Conservation (phyloP, 352 stramenopile species). For the Pythium phragmiticola region DNA sequence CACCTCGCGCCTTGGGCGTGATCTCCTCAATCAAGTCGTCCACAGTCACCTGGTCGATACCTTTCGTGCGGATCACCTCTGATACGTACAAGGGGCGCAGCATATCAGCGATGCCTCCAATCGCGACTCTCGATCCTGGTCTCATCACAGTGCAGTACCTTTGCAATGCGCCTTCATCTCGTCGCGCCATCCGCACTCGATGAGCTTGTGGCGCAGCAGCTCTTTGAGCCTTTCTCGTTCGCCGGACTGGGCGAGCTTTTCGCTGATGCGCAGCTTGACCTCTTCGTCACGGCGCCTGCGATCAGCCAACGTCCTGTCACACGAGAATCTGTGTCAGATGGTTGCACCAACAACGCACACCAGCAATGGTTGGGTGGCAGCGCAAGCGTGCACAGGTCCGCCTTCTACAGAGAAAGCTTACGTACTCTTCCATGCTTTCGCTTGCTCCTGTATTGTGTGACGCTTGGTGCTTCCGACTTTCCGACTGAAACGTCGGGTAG, state of each 20-base stretch:
- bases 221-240: conserved; percentile 28
- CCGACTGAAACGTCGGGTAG: not conserved
- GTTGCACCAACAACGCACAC: not conserved
- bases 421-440: conserved; percentile 17
- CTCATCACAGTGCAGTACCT: conserved; percentile 34
- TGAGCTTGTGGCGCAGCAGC: conserved; percentile 26
- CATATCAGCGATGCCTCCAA: not conserved
- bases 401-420: not conserved
- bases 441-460: not conserved
- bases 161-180: conserved; percentile 90
- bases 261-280: conserved; percentile 22
- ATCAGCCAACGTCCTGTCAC: conserved; percentile 10
- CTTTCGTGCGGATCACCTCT: conserved; percentile 93
- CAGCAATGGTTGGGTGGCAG: too few relatives aligned
- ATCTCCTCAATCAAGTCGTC: conserved; percentile 94
- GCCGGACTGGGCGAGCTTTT: conserved; percentile 25
- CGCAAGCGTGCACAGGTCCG: too few relatives aligned
- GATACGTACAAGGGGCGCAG: conserved; percentile 11
- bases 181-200: conserved; percentile 80
- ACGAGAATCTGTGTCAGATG: too few relatives aligned
- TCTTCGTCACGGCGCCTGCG: conserved; percentile 19
- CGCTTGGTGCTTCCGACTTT: not conserved
- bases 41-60: conserved; percentile 93
- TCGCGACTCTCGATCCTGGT: not conserved
- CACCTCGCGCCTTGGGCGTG: conserved; percentile 83